Evolutionary conservation across 208 protist species (phyloP).

Genomic region (Acanthamoeba lenticulata): DNA sequence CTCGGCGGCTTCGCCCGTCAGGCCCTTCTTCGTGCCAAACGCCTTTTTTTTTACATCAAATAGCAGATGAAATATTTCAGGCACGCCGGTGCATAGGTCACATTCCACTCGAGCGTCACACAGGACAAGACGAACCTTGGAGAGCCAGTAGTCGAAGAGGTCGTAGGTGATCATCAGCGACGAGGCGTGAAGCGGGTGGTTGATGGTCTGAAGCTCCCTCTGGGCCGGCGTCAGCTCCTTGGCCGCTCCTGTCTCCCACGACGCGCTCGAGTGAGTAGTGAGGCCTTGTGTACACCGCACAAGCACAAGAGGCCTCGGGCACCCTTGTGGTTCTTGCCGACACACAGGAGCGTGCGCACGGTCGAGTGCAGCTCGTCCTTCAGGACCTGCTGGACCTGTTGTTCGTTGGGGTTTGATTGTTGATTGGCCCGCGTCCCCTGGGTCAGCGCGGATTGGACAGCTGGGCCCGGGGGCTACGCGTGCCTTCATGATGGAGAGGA

Average conservation of each 20-base stretch:
- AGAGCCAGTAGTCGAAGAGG: neutral
- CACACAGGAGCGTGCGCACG: neutral
- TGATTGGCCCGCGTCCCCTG: neutral
- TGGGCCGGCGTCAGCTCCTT: neutral
- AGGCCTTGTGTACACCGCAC: too few relatives aligned
- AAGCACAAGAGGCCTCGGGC: neutral
- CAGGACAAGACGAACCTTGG: neutral
- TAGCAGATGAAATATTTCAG: neutral
- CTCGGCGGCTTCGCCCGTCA: neutral
- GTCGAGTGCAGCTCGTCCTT: neutral
- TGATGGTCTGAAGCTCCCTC: neutral
- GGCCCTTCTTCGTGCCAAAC: neutral
- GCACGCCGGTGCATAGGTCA: too few relatives aligned
- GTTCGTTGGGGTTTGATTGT: neutral
- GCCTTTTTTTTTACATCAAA: neutral
- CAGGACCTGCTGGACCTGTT: neutral
- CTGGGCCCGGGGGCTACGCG: too few relatives aligned
- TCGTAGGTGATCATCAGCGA: neutral
- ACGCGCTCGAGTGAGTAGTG: neutral
- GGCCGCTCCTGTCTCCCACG: neutral
- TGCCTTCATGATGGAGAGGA: neutral
- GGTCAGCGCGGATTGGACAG: too few relatives aligned
- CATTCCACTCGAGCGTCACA: neutral
- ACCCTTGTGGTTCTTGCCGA: neutral
- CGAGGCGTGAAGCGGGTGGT: neutral